phyloP scores from a whole-genome alignment of 2,329 filamentous ascomycete species.

The Clonostachys solani region DNA sequence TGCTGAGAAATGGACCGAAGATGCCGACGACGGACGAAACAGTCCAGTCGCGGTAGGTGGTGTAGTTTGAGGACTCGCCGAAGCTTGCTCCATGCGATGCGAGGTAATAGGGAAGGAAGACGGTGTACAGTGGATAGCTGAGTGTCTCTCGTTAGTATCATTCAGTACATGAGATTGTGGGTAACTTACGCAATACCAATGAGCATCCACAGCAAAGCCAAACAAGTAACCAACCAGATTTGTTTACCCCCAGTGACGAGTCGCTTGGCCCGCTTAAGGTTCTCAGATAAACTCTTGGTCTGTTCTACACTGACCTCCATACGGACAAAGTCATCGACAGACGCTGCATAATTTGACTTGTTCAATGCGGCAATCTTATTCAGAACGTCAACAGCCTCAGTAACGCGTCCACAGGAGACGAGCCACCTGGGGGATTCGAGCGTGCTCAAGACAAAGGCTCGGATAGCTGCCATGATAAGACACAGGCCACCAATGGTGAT shows the following conservation, averaged over 20 bases:
- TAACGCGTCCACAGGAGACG: slow-evolving; percentile 29
- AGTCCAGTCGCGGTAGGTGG: slow-evolving; percentile 21
- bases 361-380: slow-evolving; percentile 30
- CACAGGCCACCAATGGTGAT: slow-evolving; percentile 32
- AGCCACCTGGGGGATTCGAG: slow-evolving; percentile 35
- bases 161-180: too few relatives aligned
- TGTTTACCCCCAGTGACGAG: too few relatives aligned
- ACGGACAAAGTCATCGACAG: slow-evolving; percentile 20
- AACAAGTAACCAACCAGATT: neutral
- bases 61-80: slow-evolving; percentile 11
- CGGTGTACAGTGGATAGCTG: slow-evolving; percentile 35
- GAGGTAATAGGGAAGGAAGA: slow-evolving; percentile 37
- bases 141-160: too few relatives aligned
- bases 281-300: too few relatives aligned
- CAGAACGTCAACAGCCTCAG: slow-evolving; percentile 36
- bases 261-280: too few relatives aligned
- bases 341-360: slow-evolving; percentile 11
- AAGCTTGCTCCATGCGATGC: slow-evolving; percentile 24
- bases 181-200: slow-evolving; percentile 27
- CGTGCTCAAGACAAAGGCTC: slow-evolving; percentile 31
- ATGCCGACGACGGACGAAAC: slow-evolving; percentile 28
- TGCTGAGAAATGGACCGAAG: slow-evolving; percentile 29
- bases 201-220: slow-evolving; percentile 32
- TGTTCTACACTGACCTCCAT: too few relatives aligned
- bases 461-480: slow-evolving; percentile 29